Conservation (phyloP, 768 basidiomycete species). For the Psilocybe azurescens region DNA sequence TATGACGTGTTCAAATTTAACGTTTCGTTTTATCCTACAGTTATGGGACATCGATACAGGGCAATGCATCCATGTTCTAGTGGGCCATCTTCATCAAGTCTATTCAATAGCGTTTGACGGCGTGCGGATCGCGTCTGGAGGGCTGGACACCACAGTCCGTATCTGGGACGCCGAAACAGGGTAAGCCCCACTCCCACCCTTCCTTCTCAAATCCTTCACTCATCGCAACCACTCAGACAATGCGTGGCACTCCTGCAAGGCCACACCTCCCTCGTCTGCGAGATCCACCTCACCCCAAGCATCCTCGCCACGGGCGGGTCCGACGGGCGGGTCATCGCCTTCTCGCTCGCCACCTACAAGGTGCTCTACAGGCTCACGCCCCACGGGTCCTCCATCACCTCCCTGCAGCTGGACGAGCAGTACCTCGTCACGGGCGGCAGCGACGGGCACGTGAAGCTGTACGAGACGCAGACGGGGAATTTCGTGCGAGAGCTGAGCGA, state of each 20-base stretch:
- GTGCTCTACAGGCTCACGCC: constrained; percentile 76
- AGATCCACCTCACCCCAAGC: constrained; percentile 76
- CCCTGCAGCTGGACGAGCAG: constrained; percentile 83
- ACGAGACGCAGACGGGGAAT: constrained; percentile 65
- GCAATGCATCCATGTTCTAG: constrained; percentile 79
- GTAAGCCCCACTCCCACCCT: constrained; percentile 45
- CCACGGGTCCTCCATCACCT: constrained; percentile 87
- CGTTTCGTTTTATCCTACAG: constrained; percentile 38
- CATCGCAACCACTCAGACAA: constrained; percentile 44
- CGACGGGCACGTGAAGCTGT: constrained; percentile 83
- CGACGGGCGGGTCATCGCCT: constrained; percentile 73
- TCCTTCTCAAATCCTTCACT: constrained; percentile 6
- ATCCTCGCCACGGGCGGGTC: constrained; percentile 85
- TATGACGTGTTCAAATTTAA: not conserved
- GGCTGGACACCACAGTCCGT: constrained; percentile 91
- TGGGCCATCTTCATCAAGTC: constrained; percentile 87
- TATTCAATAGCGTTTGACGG: constrained; percentile 94
- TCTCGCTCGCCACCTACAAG: constrained; percentile 42
- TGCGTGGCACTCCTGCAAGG: constrained; percentile 88
- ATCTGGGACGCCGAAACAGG: constrained; percentile 90
- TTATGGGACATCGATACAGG: constrained; percentile 93
- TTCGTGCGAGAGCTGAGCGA: constrained; percentile 80
- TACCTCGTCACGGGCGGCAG: constrained; percentile 88
- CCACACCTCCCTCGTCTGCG: constrained; percentile 92
- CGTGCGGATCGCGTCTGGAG: constrained; percentile 78